Percentiles rank a stretch among this genome's conserved stretches.
These are phyloP conservation scores for Hydrangea macrophylla DNA, from an alignment of 148 eudicot species.

Conservation along the genomic window DNA sequence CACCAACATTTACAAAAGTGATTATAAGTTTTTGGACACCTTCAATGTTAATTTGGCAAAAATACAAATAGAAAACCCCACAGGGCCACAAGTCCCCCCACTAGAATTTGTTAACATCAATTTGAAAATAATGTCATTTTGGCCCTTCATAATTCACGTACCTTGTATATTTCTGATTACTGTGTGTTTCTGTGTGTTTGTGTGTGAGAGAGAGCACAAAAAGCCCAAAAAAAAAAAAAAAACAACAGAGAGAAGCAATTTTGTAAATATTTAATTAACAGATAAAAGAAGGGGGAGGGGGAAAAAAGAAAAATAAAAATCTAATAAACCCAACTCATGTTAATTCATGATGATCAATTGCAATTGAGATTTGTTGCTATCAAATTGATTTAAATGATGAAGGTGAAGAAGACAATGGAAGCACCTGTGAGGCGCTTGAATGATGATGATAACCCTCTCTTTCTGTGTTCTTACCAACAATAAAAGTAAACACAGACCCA, in stretches of 20 bases:
- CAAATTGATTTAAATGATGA: conserved; percentile 23
- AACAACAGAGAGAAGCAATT: conserved; percentile 8
- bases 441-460: conserved; percentile 16
- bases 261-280: background rate
- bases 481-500: conserved; percentile 24
- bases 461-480: conserved; percentile 31
- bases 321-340: background rate
- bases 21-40: background rate
- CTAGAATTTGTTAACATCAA: conserved; percentile 8
- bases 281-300: background rate
- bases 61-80: background rate
- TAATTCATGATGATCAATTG: conserved; percentile 13
- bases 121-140: conserved; percentile 1
- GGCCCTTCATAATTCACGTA: background rate
- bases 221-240: background rate
- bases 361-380: conserved; percentile 14
- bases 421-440: conserved; percentile 60
- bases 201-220: too few species aligned
- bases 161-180: too few species aligned
- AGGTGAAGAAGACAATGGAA: conserved; percentile 67
- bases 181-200: too few species aligned
- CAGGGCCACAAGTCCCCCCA: conserved; percentile 7
- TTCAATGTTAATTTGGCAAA: background rate
- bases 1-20: background rate
- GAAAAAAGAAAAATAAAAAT: background rate